Conservation (phyloP, 441 rosid species). For the Macaranga tanarius region DNA sequence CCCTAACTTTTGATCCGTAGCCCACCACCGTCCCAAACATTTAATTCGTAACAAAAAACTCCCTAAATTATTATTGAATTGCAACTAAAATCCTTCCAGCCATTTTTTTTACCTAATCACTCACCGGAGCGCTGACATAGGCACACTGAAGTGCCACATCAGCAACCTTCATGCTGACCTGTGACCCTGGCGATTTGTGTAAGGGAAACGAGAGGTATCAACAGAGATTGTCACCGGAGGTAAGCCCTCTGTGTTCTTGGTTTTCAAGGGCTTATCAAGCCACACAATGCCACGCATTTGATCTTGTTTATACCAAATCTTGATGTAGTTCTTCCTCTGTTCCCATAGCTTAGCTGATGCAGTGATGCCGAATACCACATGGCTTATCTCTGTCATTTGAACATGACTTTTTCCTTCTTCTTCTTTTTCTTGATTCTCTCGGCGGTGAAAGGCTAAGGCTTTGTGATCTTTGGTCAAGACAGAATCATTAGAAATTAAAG, state of each 20-base stretch:
- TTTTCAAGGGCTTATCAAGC: constrained; percentile 58
- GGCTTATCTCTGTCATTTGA: constrained; percentile 38
- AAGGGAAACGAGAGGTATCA: constrained; percentile 69
- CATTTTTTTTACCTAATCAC: no score
- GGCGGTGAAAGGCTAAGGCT: constrained; percentile 7
- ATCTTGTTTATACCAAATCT: constrained; percentile 70
- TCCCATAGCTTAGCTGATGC: constrained; percentile 92
- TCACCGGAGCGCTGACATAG: no score
- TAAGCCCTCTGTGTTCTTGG: constrained; percentile 28
- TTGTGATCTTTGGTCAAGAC: constrained; percentile 22
- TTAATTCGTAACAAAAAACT: no score
- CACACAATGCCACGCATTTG: constrained; percentile 90
- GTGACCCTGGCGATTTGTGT: constrained; percentile 79
- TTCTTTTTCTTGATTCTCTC: constrained; percentile 8
- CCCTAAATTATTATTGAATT: no score
- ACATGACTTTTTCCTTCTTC: background rate
- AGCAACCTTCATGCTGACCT: no score
- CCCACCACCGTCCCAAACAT: no score
- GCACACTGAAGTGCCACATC: no score
- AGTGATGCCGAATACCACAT: constrained; percentile 87
- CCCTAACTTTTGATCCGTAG: no score
- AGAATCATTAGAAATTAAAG: constrained; percentile 24
- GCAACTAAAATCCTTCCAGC: no score
- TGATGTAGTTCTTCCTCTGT: constrained; percentile 77
- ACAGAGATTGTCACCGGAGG: constrained; percentile 75